These are phyloP conservation scores for Dryas octopetala DNA, from an alignment of 306 rosid species.

Conservation along the genomic window DNA sequence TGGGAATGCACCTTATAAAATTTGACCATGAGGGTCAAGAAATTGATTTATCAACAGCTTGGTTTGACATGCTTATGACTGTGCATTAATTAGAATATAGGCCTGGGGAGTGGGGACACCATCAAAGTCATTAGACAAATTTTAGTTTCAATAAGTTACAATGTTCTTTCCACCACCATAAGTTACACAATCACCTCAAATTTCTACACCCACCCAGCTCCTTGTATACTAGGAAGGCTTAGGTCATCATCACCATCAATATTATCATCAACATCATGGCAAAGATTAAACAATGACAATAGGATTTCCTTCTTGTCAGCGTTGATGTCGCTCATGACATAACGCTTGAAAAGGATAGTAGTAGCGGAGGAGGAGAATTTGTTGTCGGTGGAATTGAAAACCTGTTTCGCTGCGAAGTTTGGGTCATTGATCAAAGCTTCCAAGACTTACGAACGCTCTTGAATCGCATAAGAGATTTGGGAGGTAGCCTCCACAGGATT, in stretches of 20 bases:
- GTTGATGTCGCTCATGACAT: neutral
- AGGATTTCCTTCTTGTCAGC: neutral
- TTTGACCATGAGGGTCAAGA: too few species aligned
- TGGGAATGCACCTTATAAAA: neutral
- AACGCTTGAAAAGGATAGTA: conserved; percentile 4
- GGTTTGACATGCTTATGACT: too few species aligned
- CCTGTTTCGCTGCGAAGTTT: neutral
- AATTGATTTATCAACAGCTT: too few species aligned
- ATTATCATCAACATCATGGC: neutral
- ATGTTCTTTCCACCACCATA: too few species aligned
- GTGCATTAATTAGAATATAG: neutral
- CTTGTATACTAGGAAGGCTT: too few species aligned
- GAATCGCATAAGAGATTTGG: too few species aligned
- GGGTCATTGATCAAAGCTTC: neutral
- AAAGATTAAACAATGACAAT: neutral
- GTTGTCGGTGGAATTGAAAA: neutral
- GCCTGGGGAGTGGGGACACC: neutral
- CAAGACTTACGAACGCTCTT: too few species aligned
- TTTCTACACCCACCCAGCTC: too few species aligned
- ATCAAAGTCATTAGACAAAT: neutral
- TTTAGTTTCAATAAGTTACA: too few species aligned
- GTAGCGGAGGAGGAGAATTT: neutral
- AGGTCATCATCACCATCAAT: neutral
- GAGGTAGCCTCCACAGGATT: too few species aligned
- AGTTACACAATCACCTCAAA: too few species aligned